A percentile compares a stretch with the other conserved stretches of the same genome.
These are phyloP conservation scores for Taphrina wiesneri DNA, from an alignment of 1,139 yeast species.

Conservation along the genomic window DNA sequence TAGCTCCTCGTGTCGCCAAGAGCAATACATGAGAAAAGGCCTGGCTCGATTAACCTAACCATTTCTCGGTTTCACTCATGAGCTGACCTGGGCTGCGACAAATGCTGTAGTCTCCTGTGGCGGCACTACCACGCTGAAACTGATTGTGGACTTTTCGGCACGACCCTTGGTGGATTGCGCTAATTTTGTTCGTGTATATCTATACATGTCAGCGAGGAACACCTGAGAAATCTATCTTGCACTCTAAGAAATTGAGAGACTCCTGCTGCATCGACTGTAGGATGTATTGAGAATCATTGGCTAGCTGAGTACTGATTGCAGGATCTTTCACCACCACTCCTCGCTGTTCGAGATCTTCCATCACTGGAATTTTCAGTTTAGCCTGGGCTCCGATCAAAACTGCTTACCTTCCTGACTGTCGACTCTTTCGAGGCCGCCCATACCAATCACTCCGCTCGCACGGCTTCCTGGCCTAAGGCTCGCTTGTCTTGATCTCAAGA, in stretches of 20 bases:
- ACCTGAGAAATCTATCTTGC: not conserved
- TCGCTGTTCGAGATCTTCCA: not conserved
- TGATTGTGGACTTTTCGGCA: not conserved
- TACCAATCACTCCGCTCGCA: slow-evolving; percentile 6
- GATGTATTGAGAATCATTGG: slow-evolving; percentile 10
- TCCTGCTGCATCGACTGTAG: slow-evolving; percentile 21
- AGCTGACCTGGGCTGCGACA: slow-evolving; percentile 36
- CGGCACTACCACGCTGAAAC: slow-evolving; percentile 32
- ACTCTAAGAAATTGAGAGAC: slow-evolving; percentile 20
- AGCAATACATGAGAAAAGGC: slow-evolving; percentile 37
- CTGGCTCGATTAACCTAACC: not conserved
- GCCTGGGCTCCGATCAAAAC: not conserved
- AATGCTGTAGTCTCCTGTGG: slow-evolving; percentile 25
- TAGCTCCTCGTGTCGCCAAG: slow-evolving; percentile 36
- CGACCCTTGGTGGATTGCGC: not conserved
- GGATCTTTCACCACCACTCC: not conserved
- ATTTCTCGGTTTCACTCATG: not conserved
- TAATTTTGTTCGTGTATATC: not conserved
- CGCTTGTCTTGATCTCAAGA: not conserved
- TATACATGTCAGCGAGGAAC: not conserved
- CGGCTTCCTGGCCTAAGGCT: slow-evolving; percentile 18
- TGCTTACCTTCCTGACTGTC: slow-evolving; percentile 20
- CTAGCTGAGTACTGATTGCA: not conserved
- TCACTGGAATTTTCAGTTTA: not conserved
- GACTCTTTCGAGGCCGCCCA: slow-evolving; percentile 9